These are phyloP conservation scores for Fusarium nelsonii DNA, from an alignment of 2,329 filamentous ascomycete genomes.

Conservation along the genomic window DNA sequence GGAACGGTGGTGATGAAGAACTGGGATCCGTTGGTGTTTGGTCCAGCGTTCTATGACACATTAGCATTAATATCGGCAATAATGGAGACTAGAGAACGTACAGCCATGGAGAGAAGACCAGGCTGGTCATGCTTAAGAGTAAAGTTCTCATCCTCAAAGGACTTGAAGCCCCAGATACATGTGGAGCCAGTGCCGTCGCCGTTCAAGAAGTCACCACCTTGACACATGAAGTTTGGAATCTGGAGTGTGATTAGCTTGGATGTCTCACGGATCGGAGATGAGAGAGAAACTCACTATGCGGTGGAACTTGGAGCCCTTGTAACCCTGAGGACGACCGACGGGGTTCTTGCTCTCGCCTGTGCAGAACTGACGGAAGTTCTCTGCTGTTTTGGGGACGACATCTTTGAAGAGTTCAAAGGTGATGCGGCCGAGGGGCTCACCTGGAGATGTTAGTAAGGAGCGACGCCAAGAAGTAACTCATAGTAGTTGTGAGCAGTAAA, in stretches of 20 bases:
- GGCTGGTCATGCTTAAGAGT: conserved; percentile 79
- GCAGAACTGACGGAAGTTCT: conserved; percentile 98
- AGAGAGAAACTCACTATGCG: conserved; percentile 75
- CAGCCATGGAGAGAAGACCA: conserved; percentile 92
- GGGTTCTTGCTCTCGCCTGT: conserved; percentile 90
- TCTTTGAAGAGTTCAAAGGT: conserved; percentile 92
- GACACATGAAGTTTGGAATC: conserved; percentile 98
- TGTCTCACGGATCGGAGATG: background rate
- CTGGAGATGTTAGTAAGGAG: conserved; percentile 57
- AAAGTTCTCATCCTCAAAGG: conserved; percentile 94
- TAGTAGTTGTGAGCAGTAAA: background rate
- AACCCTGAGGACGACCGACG: conserved; percentile 84
- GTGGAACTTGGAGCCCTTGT: conserved; percentile 95
- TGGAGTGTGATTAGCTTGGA: conserved; percentile 53
- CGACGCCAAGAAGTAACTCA: background rate
- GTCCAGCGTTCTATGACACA: conserved; percentile 79
- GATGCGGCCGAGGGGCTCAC: conserved; percentile 86
- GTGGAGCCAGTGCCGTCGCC: conserved; percentile 91
- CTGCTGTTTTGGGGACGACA: conserved; percentile 86
- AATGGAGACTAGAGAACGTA: conserved; percentile 60
- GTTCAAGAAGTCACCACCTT: conserved; percentile 95
- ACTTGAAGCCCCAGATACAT: conserved; percentile 86
- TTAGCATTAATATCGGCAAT: background rate
- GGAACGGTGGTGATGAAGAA: conserved; percentile 96
- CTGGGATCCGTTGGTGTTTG: conserved; percentile 93